Base-by-base conservation (phyloP, 78 protist genomes). In the Dictyostelium discoideum region DNA sequence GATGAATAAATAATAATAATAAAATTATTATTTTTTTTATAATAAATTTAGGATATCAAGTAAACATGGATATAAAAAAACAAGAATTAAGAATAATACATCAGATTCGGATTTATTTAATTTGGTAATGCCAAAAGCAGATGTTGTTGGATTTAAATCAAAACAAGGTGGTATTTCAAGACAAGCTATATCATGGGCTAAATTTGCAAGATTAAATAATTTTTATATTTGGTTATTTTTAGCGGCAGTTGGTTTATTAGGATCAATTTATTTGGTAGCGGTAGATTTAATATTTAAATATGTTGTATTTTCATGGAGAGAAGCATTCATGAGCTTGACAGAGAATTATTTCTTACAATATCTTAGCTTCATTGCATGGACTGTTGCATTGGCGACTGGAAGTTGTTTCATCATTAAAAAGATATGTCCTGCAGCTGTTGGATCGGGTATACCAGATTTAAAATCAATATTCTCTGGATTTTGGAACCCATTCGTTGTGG, bases 361-460 rank as follows among this genome's bases (percentile, higher is more conserved):
- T 29, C 54, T 89, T 22, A 80, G 87, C 63, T 89, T 67, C 39
- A 89, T 89, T 16, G 11, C 50, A 1, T 89, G 94, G 94, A 89
- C 94, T 3, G 80, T 78, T 1, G 80, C 44, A 9, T 57, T 89
- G 63, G 94, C 94, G 7, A 26, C 67, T 2, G 22, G 74, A 16
- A 80, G 87, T 16, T 79, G 86, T 44, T 48, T 78, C 29, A 72
- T 89, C 2, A 18, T 79, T 14, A 46, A 73, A 67, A 57, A 67
- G 37, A 8, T 89, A 5, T 89, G 94, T 46, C 57, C 54, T 3
- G 44, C 73, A 18, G 84, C 94, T 0, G 81, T 87, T 7, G 98
- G 98, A n/a, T 73, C 89, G 1, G 98, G 98, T 50, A 93, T 97
- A 69, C 97, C 97, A 10, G 98, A 97, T 87, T 84, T 97, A 46